phyloP scores from a whole-genome alignment of 1,139 yeast genomes.

The Candida anutae region DNA sequence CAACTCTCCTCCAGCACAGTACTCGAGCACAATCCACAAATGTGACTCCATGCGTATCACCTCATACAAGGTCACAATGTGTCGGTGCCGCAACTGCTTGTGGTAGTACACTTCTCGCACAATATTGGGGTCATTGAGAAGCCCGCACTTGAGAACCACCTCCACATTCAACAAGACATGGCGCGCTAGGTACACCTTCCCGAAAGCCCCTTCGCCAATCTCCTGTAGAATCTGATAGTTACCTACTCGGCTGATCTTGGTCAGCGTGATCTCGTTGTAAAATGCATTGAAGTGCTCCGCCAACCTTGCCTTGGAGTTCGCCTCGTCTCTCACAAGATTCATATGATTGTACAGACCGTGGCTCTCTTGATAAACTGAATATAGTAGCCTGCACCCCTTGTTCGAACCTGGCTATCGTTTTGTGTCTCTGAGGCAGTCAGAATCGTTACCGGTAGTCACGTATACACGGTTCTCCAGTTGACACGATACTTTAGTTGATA shows the following conservation, averaged over 20 bases:
- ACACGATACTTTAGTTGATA: too few species aligned
- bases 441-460: too few species aligned
- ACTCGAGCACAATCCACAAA: conserved; percentile 85
- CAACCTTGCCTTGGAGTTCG: conserved; percentile 23
- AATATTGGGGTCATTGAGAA: conserved; percentile 77
- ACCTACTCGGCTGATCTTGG: conserved; percentile 59
- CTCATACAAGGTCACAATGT: conserved; percentile 80
- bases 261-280: conserved; percentile 46
- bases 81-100: conserved; percentile 73
- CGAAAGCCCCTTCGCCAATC: conserved; percentile 89
- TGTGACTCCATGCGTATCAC: conserved; percentile 71
- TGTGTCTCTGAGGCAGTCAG: too few species aligned
- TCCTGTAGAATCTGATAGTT: conserved; percentile 64
- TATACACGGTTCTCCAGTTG: too few species aligned
- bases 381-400: too few species aligned
- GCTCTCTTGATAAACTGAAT: too few species aligned
- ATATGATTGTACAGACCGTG: too few species aligned
- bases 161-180: conserved; percentile 67
- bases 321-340: background rate
- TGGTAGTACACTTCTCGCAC: conserved; percentile 90
- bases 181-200: conserved; percentile 78
- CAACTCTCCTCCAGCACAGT: conserved; percentile 84
- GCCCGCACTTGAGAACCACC: conserved; percentile 82
- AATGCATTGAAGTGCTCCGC: conserved; percentile 63
- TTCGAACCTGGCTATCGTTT: too few species aligned